Base-by-base conservation (phyloP, 805 yeast genomes). In the Metschnikowia continentalis region DNA sequence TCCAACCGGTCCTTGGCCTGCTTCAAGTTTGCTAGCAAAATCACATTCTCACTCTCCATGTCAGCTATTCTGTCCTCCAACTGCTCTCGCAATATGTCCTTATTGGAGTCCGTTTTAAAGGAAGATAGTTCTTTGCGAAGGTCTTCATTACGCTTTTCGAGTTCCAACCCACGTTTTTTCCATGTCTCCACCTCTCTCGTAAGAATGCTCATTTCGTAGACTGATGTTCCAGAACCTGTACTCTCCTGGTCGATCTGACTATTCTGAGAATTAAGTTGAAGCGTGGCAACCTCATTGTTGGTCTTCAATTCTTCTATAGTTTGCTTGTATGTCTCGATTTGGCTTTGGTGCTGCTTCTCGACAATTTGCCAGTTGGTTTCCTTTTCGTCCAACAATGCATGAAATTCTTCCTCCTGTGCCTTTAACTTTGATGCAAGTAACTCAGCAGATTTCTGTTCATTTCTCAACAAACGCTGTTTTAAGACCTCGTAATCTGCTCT, bases 401-500 rank as follows among this genome's bases (percentile, higher is more conserved):
- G 71, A 65, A 84, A 72, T 61, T 88, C 96, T 41, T 83, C 83
- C 53, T 88, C 94, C 63, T 88, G 88, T 5, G 91, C 86, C 20
- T 74, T 71, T 11, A 87, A 70, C 57, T 80, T 77, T 32, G 78
- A 74, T 10, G 79, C 74, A 19, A 83, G 68, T 2, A 78, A 70
- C 51, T 79, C 82, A 0, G 83, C 82, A 35, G 83, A 68, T 50
- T 79, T 80, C 58, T 79, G 82, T 63, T 88, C 95, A 26, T 76
- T 68, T 53, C 81, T 78, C 20, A 77, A 63, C 19, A 89, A 68
- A 55, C 88, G 77, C 35, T 78, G 75, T 61, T 87, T 86, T 53
- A 91, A 63, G 47, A 80, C 82, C 36, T 88, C 92, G 65, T 90
- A 90, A 68, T 91, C 96, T 0, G 92, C 88, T 60, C 71, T 79